Evolutionary conservation across 768 basidiomycete genomes (phyloP).

Genomic region (Tulasnella sp.): DNA sequence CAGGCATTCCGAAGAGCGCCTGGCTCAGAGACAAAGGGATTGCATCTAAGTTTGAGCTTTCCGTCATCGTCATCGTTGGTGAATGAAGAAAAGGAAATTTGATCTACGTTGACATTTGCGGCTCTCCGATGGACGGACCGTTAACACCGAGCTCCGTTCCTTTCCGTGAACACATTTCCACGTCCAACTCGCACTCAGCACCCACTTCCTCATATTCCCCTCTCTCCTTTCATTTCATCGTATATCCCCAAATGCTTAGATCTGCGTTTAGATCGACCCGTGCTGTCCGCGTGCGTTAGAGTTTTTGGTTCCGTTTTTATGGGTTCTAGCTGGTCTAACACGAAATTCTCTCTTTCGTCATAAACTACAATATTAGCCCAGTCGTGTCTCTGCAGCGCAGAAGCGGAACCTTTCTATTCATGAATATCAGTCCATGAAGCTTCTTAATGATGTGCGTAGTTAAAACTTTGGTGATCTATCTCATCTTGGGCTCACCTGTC

Average conservation of each 20-base stretch:
- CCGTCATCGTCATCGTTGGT: slow-evolving; percentile 13
- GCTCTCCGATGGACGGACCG: too few relatives aligned
- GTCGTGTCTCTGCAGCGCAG: slow-evolving; percentile 68
- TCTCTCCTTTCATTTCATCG: too few relatives aligned
- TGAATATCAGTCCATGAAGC: slow-evolving; percentile 92
- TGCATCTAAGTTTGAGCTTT: slow-evolving; percentile 4
- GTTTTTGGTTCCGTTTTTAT: background rate
- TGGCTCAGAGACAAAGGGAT: background rate
- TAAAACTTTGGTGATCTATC: background rate
- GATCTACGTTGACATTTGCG: background rate
- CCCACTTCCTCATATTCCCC: slow-evolving; percentile 13
- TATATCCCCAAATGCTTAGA: slow-evolving; percentile 51
- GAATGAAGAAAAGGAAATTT: background rate
- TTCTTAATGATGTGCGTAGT: slow-evolving; percentile 73
- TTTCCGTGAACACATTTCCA: slow-evolving; percentile 6
- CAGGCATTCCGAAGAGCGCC: background rate
- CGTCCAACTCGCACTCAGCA: slow-evolving; percentile 5
- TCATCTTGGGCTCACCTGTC: slow-evolving; percentile 1
- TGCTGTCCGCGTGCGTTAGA: slow-evolving; percentile 44
- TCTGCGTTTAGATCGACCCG: slow-evolving; percentile 52
- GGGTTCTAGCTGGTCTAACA: background rate
- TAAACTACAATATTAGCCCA: slow-evolving; percentile 11
- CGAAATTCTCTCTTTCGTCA: background rate
- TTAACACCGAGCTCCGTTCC: background rate
- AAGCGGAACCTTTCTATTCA: slow-evolving; percentile 91